Base-by-base conservation (phyloP, 306 rosid species). In the Mucuna pruriens region DNA sequence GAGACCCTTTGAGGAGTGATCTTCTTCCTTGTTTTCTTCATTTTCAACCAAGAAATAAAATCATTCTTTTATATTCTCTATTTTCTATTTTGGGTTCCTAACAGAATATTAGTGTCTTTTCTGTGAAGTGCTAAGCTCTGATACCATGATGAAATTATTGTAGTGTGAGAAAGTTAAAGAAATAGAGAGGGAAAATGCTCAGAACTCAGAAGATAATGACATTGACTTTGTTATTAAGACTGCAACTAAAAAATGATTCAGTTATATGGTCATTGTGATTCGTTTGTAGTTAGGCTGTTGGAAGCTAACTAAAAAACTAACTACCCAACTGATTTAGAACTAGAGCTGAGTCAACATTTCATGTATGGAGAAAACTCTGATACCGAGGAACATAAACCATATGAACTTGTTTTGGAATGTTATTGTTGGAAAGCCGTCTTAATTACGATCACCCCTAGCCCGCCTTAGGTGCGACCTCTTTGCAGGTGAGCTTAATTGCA, bases 351-450 rank as follows among this genome's bases (percentile, higher is more conserved):
- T 26, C 19, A 5, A 60, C 42, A 15, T 63, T 63, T 63, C 9
- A 22, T 10, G 3, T 3, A 29, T 10, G 3, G 7, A 29, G 51
- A 11, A 66, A 19, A 9, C 51, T 63, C 11, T 31, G 7, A 16
- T 33, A 8, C 16, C 3, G 2, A 26, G 39, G 26, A 61, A 25
- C 31, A 36, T 40, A 78, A 73, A 40, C 1, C 45, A 34, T 55
- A n/a, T 25, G 45, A 73, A 39, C 16, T 44, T 71, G 31, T 44
- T 70, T 23, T 73, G 46, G 61, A 72, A 44, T 78, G 15, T 16
- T 73, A 23, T 71, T 11, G 9, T 72, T n/a, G n/a, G n/a, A n/a
- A n/a, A n/a, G n/a, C n/a, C n/a, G n/a, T n/a, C n/a, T n/a, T n/a
- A n/a, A n/a, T n/a, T n/a, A n/a, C n/a, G n/a, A n/a, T n/a, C n/a